Evolutionary conservation across 352 stramenopile genomes (phyloP).

Genomic region (Globisporangium rhizosaccharum): DNA sequence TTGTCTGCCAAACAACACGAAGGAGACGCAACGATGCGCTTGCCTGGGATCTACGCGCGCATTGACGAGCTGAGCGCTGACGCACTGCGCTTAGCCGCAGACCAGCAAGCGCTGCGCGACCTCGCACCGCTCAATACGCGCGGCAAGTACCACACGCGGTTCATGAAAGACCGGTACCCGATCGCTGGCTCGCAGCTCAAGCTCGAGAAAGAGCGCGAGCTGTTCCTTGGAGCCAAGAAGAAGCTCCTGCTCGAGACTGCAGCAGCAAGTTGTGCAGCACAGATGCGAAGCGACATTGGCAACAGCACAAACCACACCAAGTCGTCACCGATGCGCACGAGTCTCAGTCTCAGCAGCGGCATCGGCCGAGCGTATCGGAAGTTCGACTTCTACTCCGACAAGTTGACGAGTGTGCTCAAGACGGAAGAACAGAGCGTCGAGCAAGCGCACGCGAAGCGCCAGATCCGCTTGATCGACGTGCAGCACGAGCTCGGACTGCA

Average conservation of each 20-base stretch:
- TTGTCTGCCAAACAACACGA: not conserved
- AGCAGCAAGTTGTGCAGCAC: not conserved
- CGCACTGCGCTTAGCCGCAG: slow-evolving; percentile 39
- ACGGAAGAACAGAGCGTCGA: slow-evolving; percentile 23
- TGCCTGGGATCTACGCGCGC: slow-evolving; percentile 40
- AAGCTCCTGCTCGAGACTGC: slow-evolving; percentile 41
- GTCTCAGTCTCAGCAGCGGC: slow-evolving; percentile 7
- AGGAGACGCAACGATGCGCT: not conserved
- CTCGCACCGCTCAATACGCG: slow-evolving; percentile 39
- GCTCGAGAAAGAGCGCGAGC: slow-evolving; percentile 59
- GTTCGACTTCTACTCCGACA: slow-evolving; percentile 43
- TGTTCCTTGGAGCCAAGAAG: slow-evolving; percentile 58
- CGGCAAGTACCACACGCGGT: slow-evolving; percentile 68
- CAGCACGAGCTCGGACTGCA: slow-evolving; percentile 35
- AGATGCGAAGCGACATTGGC: not conserved
- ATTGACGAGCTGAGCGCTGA: slow-evolving; percentile 38
- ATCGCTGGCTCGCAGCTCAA: slow-evolving; percentile 67
- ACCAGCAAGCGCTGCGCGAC: slow-evolving; percentile 27
- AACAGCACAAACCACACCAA: not conserved
- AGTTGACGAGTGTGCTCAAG: slow-evolving; percentile 29
- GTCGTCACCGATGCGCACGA: slow-evolving; percentile 2
- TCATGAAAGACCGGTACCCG: slow-evolving; percentile 64
- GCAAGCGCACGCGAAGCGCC: slow-evolving; percentile 21
- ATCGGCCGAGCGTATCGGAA: slow-evolving; percentile 26
- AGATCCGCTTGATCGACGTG: slow-evolving; percentile 30